Evolutionary conservation across 805 yeast genomes (phyloP).

Genomic region (Yamadazyma nakazawae): DNA sequence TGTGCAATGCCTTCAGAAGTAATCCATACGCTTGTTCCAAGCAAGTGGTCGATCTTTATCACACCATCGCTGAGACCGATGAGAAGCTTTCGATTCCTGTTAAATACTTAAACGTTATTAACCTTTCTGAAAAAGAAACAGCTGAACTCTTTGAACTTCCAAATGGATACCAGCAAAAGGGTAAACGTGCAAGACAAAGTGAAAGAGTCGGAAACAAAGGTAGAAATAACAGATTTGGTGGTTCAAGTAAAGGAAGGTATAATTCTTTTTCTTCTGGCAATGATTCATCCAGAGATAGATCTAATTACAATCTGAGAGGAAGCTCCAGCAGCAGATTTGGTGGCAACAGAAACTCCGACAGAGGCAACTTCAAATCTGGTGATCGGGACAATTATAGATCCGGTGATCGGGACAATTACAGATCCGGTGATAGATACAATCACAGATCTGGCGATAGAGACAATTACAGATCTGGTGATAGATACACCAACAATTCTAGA

Average conservation of each 20-base stretch:
- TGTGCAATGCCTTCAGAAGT: slow-evolving; percentile 19
- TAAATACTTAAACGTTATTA: slow-evolving; percentile 4
- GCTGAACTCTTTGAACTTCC: slow-evolving; percentile 11
- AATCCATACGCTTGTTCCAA: neutral
- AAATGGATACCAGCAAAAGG: slow-evolving; percentile 4
- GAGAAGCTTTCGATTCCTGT: slow-evolving; percentile 5
- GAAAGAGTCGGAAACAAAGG: neutral
- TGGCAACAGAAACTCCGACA: neutral
- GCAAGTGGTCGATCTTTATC: slow-evolving; percentile 8
- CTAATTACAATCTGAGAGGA: neutral
- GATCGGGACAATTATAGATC: neutral
- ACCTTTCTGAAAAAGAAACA: slow-evolving; percentile 10
- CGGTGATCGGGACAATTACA: neutral
- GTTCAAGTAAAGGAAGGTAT: neutral
- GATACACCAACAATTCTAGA: slow-evolving; percentile 2
- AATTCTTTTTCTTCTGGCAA: neutral
- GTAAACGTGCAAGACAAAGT: neutral
- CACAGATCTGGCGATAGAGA: neutral
- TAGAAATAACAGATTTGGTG: neutral
- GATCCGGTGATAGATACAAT: neutral
- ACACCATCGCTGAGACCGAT: neutral
- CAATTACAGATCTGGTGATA: neutral
- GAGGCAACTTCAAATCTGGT: neutral
- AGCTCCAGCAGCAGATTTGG: neutral
- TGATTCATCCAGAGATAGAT: neutral